These are phyloP conservation scores for Ceratocystis ficicola DNA, from an alignment of 2,329 filamentous ascomycete genomes.

Conservation along the genomic window DNA sequence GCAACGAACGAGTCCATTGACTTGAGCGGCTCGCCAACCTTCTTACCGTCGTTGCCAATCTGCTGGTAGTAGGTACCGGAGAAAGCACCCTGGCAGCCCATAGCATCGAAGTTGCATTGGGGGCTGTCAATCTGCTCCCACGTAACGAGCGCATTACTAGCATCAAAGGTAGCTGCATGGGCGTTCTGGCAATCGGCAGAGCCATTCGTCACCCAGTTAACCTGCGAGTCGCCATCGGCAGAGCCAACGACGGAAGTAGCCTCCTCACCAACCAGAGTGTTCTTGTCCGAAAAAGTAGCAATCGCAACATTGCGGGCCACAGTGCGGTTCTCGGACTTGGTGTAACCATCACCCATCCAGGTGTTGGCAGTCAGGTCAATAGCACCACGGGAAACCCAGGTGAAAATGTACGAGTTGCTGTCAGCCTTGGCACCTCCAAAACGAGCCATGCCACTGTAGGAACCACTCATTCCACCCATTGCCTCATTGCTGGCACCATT, in stretches of 20 bases:
- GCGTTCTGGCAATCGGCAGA: slow-evolving; percentile 46
- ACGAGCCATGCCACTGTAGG: slow-evolving; percentile 45
- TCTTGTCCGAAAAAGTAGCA: slow-evolving; percentile 45
- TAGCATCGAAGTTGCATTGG: slow-evolving; percentile 43
- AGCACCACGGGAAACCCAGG: slow-evolving; percentile 50
- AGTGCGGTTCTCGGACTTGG: slow-evolving; percentile 40
- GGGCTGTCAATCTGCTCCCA: slow-evolving; percentile 51
- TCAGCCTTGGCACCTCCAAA: slow-evolving; percentile 34
- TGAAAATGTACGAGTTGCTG: slow-evolving; percentile 43
- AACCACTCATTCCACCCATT: slow-evolving; percentile 52
- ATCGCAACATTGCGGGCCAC: slow-evolving; percentile 49
- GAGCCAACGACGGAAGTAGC: slow-evolving; percentile 43
- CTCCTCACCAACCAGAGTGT: slow-evolving; percentile 41
- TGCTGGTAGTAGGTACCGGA: slow-evolving; percentile 49
- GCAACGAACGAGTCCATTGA: slow-evolving; percentile 46
- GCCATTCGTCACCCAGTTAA: slow-evolving; percentile 46
- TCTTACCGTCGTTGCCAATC: slow-evolving; percentile 39
- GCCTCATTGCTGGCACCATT: slow-evolving; percentile 47
- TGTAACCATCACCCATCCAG: slow-evolving; percentile 48
- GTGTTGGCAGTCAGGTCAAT: slow-evolving; percentile 41
- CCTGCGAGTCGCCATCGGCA: slow-evolving; percentile 42
- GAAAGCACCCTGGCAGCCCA: slow-evolving; percentile 48
- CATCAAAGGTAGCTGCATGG: slow-evolving; percentile 44
- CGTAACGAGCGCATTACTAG: slow-evolving; percentile 41
- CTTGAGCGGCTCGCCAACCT: slow-evolving; percentile 39